phyloP scores from a whole-genome alignment of 179 eudicot species.

The Drosera spatulata region DNA sequence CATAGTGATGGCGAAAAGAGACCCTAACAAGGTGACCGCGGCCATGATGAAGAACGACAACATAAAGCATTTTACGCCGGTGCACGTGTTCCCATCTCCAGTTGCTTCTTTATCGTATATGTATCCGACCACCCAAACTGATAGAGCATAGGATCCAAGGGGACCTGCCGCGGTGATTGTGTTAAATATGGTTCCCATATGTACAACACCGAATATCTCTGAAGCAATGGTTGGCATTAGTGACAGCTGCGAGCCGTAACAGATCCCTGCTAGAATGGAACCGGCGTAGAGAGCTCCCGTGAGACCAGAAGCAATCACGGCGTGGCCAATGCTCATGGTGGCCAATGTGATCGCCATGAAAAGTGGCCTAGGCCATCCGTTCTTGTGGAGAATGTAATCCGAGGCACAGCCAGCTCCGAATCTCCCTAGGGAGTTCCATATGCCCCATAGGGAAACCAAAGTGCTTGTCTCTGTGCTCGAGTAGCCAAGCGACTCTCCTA shows the following conservation, averaged over 20 bases:
- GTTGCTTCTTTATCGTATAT: slow-evolving; percentile 61
- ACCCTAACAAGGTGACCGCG: slow-evolving; percentile 38
- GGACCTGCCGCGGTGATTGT: slow-evolving; percentile 72
- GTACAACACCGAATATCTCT: slow-evolving; percentile 61
- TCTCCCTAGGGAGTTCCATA: slow-evolving; percentile 84
- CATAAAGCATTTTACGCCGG: slow-evolving; percentile 58
- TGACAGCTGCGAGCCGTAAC: slow-evolving; percentile 86
- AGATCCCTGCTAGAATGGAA: slow-evolving; percentile 57
- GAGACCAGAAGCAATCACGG: slow-evolving; percentile 60
- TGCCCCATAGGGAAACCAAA: slow-evolving; percentile 85
- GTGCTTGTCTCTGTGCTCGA: slow-evolving; percentile 43
- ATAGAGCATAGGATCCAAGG: slow-evolving; percentile 67
- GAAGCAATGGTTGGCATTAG: slow-evolving; percentile 80
- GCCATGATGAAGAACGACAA: slow-evolving; percentile 63
- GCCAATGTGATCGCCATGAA: slow-evolving; percentile 60
- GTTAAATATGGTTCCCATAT: too few species aligned
- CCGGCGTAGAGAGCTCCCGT: slow-evolving; percentile 62
- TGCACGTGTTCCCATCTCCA: slow-evolving; percentile 30
- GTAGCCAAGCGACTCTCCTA: slow-evolving; percentile 70
- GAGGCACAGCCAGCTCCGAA: slow-evolving; percentile 93
- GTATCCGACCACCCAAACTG: slow-evolving; percentile 65
- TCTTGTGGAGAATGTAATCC: slow-evolving; percentile 41
- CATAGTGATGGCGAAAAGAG: slow-evolving; percentile 35
- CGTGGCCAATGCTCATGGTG: slow-evolving; percentile 57
- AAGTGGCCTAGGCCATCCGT: slow-evolving; percentile 61